phyloP scores from a whole-genome alignment of 805 yeast genomes.

The Ogataea siamensis region DNA sequence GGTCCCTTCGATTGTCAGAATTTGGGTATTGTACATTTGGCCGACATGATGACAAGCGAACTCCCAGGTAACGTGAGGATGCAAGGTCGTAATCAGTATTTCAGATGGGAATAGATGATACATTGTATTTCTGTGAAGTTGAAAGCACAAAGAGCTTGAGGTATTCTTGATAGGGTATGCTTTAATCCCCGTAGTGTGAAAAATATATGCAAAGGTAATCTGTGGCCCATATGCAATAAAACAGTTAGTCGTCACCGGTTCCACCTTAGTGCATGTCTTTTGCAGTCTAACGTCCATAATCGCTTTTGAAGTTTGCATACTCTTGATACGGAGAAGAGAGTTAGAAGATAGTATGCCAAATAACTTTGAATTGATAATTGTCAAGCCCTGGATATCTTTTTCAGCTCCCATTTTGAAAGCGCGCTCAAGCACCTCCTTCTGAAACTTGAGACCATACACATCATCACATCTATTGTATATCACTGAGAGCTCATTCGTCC shows the following conservation, averaged over 20 bases:
- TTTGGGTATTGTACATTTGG: background rate
- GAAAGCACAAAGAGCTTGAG: background rate
- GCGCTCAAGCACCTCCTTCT: too few relatives aligned
- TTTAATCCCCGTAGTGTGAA: background rate
- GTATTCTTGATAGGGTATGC: background rate
- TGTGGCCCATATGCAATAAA: background rate
- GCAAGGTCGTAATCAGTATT: background rate
- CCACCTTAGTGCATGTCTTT: too few relatives aligned
- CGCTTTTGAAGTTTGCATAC: too few relatives aligned
- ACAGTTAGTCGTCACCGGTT: too few relatives aligned
- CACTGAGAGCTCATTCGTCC: too few relatives aligned
- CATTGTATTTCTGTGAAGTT: background rate
- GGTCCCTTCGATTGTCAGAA: background rate
- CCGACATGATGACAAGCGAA: background rate
- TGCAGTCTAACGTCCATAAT: too few relatives aligned
- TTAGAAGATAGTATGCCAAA: background rate
- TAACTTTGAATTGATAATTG: background rate
- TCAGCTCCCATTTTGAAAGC: background rate
- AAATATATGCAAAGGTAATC: background rate
- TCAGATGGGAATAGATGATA: background rate
- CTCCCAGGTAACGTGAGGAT: background rate
- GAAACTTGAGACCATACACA: too few relatives aligned
- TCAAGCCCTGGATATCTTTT: background rate
- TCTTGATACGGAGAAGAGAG: too few relatives aligned
- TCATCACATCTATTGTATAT: too few relatives aligned